phyloP scores from a whole-genome alignment of 2,329 filamentous ascomycete species.

The Aspergillus sergii region DNA sequence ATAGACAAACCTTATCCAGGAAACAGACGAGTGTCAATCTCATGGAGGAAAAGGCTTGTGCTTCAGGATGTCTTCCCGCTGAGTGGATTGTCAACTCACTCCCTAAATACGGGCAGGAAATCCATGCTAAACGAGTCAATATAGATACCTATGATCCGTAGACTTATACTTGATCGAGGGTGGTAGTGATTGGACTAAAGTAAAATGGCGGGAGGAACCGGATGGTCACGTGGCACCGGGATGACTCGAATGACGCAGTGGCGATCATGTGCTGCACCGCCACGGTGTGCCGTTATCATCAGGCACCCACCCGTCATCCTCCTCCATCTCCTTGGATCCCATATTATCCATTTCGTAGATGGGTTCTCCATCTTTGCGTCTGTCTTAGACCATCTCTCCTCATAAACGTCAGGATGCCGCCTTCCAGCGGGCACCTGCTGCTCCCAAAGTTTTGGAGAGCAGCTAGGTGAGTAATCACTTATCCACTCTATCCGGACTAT shows the following conservation, averaged over 20 bases:
- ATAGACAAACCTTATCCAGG: too few species aligned
- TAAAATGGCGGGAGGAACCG: background rate
- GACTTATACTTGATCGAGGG: too few species aligned
- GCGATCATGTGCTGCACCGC: constrained; percentile 28
- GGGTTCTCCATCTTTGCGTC: constrained; percentile 19
- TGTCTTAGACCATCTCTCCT: constrained; percentile 7
- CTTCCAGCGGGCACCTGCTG: constrained; percentile 52
- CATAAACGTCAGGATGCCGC: constrained; percentile 44
- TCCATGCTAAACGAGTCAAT: too few species aligned
- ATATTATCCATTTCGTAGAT: constrained; percentile 20
- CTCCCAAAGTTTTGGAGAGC: constrained; percentile 53
- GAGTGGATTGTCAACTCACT: too few species aligned
- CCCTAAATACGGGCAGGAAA: too few species aligned
- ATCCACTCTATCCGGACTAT: constrained; percentile 4
- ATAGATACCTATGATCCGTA: too few species aligned
- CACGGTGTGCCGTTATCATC: constrained; percentile 26
- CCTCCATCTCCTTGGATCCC: constrained; percentile 5
- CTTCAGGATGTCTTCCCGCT: too few species aligned
- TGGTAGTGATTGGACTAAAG: too few species aligned
- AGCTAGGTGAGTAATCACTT: constrained; percentile 43
- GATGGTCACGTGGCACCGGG: background rate
- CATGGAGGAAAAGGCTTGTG: too few species aligned
- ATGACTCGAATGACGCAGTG: constrained; percentile 15
- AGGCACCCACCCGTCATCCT: constrained; percentile 28
- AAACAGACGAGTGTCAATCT: too few species aligned